Evolutionary conservation across 1,284 basidiomycete species (phyloP), one percentile per base, ranked within the genome.

Genomic region (Heliocybe sulcata): DNA sequence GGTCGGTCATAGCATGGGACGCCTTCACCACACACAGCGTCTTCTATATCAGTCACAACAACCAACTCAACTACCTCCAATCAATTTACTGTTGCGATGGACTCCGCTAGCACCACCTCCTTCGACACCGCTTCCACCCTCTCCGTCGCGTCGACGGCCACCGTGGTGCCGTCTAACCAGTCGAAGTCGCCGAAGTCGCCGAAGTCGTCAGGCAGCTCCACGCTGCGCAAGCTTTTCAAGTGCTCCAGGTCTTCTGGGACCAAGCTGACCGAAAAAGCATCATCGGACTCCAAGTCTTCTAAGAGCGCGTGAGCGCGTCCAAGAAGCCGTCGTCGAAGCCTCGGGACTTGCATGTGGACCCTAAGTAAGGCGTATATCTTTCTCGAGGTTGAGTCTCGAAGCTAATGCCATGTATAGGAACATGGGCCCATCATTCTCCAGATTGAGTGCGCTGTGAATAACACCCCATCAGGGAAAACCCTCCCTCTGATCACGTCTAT

Each of bases 161-260:
- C 51, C 51, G 20, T 29, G 10, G 20, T n/a, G 3, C 26, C 33
- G 9, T 26, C 29, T 12, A 52, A 12, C 9, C 14, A 16, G 27
- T 31, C 10, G 47, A 47, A 31, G 53, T 52, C 25, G 52, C 26
- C 53, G 11, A 50, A 11, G 33, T 47, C 27, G 42, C 53, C 20
- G 9, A 26, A 49, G 20, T 49, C 27, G 23, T 25, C 47, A 8
- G 20, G 27, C 20, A 20, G 20, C 22, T 25, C 47, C 3, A 6
- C 47, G 10, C n/a, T 29, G 20, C 10, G 47, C 16, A 49, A 49
- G 38, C 12, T 42, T 6, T 42, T 42, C 16, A 42, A 42, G 38
- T 16, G 38, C 8, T n/a, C 38, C 16, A 42, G n/a, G 38, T 42
- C 38, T 3, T 42, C 38, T 9, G 38, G n/a, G 16, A 6, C 12